A percentile compares a stretch with the other conserved stretches of the same genome.
Evolutionary conservation across 2,329 filamentous ascomycete genomes (phyloP).

Genomic region (Emydomyces testavorans): DNA sequence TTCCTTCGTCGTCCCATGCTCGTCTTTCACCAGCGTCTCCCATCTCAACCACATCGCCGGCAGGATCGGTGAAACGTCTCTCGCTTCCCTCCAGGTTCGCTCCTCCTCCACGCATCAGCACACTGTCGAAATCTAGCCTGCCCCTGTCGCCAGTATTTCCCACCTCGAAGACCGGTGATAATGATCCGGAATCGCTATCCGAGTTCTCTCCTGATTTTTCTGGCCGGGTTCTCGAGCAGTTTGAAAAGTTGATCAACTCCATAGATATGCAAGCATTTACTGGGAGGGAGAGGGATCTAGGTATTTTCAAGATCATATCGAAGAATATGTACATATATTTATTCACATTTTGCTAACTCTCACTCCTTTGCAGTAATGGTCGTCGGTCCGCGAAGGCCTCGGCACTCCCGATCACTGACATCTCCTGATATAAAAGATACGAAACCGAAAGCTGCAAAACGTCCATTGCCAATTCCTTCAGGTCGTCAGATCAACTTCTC

Average conservation of each 20-base stretch:
- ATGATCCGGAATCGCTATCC: conserved; percentile 29
- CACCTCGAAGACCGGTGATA: background rate
- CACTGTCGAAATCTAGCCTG: background rate
- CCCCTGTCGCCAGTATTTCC: background rate
- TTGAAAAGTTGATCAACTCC: conserved; percentile 57
- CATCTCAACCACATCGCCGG: background rate
- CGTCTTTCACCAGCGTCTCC: background rate
- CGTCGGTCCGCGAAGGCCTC: background rate
- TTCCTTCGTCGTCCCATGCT: background rate
- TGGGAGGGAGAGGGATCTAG: conserved; percentile 32
- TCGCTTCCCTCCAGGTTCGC: background rate
- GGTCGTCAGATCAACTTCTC: conserved; percentile 49
- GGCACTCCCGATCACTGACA: conserved; percentile 10
- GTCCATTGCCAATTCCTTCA: conserved; percentile 17
- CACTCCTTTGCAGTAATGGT: background rate
- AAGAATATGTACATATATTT: no score
- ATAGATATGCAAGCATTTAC: conserved; percentile 55
- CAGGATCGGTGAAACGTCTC: background rate
- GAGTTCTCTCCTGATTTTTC: conserved; percentile 27
- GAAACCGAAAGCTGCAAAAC: conserved; percentile 31
- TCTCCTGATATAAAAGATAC: conserved; percentile 20
- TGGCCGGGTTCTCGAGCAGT: conserved; percentile 50
- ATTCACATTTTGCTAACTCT: background rate
- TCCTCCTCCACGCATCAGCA: background rate
- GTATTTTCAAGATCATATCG: no score